Base-by-base conservation (phyloP, 2,329 filamentous ascomycete genomes). In the Phialophora verrucosa region DNA sequence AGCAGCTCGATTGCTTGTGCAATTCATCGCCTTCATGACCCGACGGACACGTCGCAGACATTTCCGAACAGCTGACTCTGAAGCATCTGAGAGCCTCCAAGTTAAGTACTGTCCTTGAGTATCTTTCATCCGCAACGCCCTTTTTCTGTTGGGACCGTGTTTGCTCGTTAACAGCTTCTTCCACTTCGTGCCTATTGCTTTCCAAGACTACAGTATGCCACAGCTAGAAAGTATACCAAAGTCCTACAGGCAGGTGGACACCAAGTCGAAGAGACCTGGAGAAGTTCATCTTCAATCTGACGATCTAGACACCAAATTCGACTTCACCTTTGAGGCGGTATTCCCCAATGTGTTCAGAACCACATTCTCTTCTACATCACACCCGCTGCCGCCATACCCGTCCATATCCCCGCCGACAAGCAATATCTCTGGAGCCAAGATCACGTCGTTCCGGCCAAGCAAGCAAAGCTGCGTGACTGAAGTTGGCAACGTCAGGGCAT, bases 341-440 rank as follows among this genome's bases (percentile, higher is more conserved):
- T 82, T 84, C 17, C 80, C 83, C 23, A 88, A 88, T 59, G 78
- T 91, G 17, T 92, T 91, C 77, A 82, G 89, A 50, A 90, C 89
- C 1, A 88, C 87, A 0, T 91, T 91, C 73, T 83, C 84, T 1
- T 88, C 89, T 0, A 73, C 81, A 14, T 81, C 82, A 2, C 88
- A 91, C 72, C 86, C 86, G 6, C 74, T 90, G 1, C 87, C 90
- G 31, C 89, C 89, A 1, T 86, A 87, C 72, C 89, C 89, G 7
- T 89, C 87, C 62, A 82, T 86, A 4, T 75, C 75, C 7, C 79
- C 80, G n/a, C 83, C 83, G 1, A 67, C 75, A 14, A 75, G 1
- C 69, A 75, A 1, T 69, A 73, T 17, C 68, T 1, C 73, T 2
- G 38, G 38, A n/a, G 17, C 38, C 17, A 74, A 75, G 4, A 77